Evolutionary conservation across 768 basidiomycete species (phyloP), one percentile per base, ranked within the genome.

Genomic region (Xerocomellus chrysenteron): DNA sequence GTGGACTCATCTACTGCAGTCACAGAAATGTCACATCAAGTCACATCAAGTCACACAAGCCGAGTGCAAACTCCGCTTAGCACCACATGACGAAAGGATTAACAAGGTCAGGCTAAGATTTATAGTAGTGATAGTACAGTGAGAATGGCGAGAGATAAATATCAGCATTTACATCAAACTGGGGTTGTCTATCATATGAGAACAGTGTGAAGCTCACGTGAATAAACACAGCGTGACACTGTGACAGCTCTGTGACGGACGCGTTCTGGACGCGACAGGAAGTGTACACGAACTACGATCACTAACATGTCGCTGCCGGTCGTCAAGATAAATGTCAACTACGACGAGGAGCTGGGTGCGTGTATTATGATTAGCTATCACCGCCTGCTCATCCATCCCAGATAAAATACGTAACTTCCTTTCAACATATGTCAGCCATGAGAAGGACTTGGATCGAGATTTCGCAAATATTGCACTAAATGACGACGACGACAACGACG

Each of bases 321-420:
- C 36, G 70, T 83, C 60, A 81, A 80, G 66, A 78, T 87, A 61
- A 68, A 79, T 52, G 76, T 91, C 66, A 77, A 82, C 61, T 94
- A 93, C 66, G 82, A 82, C 24, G 80, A 79, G 3, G 92, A 94
- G 65, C 84, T 88, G 75, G 84, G 92, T 86, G 39, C 32, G 68
- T 59, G 41, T 40, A 0, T 11, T 26, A 14, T 12, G 14, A 14
- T 11, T 21, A 4, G 19, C 11, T 10, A 24, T 50, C 1, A 26
- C 32, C 60, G 14, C 56, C 14, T 5, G 19, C 43, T 62, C 32
- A 66, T 32, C 13, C 26, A 12, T 49, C 21, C 33, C 65, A 94
- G 91, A 81, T 14, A 82, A 77, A 73, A 91, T 94, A 67, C 76
- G 75, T 43, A 78, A 77, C 57, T 92, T 94, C 68, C 68, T 94